phyloP scores from a whole-genome alignment of 1,139 yeast genomes.

The Debaryomyces fabryi region DNA sequence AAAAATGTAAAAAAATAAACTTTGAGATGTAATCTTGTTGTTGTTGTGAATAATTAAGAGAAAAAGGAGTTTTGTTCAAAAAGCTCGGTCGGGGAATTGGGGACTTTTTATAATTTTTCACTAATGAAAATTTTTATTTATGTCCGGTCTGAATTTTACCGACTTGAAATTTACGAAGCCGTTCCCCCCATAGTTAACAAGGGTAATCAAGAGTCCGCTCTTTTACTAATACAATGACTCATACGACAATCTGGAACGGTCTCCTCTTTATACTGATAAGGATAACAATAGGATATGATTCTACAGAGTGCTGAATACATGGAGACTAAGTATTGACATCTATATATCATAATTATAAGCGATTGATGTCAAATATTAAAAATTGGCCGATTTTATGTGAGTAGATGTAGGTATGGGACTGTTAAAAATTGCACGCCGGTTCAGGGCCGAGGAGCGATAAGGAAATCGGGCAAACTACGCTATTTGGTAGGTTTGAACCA shows the following conservation, averaged over 20 bases:
- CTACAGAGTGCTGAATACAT: background rate
- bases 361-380: background rate
- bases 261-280: background rate
- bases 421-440: background rate
- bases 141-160: slow-evolving; percentile 4
- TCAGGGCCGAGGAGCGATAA: slow-evolving; percentile 1
- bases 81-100: background rate
- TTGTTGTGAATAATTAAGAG: slow-evolving; percentile 12
- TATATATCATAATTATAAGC: background rate
- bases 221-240: slow-evolving; percentile 5
- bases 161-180: background rate
- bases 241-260: background rate
- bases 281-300: background rate
- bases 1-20: slow-evolving; percentile 15
- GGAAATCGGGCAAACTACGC: background rate
- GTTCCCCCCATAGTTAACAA: background rate
- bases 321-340: background rate
- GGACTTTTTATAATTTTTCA: slow-evolving; percentile 7
- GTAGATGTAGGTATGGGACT: slow-evolving; percentile 1
- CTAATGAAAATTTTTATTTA: slow-evolving; percentile 1
- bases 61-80: slow-evolving; percentile 11
- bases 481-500: slow-evolving; percentile 18
- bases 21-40: slow-evolving; percentile 19
- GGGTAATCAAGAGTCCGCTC: slow-evolving; percentile 2
- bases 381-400: background rate